Evolutionary conservation across 106 monocot genomes (phyloP).

Genomic region (Iris macrosiphon): DNA sequence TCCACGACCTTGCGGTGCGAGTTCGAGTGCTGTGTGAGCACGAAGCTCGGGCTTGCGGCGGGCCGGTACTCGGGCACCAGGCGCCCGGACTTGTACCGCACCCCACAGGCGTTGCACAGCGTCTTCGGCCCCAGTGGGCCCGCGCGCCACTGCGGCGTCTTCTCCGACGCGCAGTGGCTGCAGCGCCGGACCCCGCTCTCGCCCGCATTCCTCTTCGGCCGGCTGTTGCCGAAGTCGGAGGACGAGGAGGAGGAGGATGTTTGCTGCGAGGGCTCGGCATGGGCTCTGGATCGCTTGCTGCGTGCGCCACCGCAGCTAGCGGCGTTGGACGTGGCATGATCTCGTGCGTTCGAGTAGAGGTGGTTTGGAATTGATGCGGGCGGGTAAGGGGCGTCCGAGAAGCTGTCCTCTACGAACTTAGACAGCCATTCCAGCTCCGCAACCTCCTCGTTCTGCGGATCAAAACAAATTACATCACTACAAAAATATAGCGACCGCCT

Average conservation of each 20-base stretch:
- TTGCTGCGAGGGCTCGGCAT: slow-evolving; percentile 18
- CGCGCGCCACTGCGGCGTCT: slow-evolving; percentile 70
- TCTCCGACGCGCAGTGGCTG: slow-evolving; percentile 46
- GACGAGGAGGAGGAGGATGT: slow-evolving; percentile 10
- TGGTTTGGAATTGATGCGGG: too few relatives aligned
- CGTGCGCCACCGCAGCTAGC: slow-evolving; percentile 19
- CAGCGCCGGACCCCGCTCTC: slow-evolving; percentile 34
- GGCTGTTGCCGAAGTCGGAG: not conserved
- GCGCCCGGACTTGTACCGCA: slow-evolving; percentile 39
- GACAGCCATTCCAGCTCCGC: slow-evolving; percentile 69
- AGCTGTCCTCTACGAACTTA: slow-evolving; percentile 45
- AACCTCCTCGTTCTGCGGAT: slow-evolving; percentile 21
- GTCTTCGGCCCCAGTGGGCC: slow-evolving; percentile 71
- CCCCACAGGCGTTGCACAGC: slow-evolving; percentile 57
- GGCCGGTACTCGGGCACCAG: slow-evolving; percentile 71
- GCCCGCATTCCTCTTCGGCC: not conserved
- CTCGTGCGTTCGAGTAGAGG: not conserved
- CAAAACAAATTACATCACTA: not conserved
- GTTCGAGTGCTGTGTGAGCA: slow-evolving; percentile 47
- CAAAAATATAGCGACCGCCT: too few relatives aligned
- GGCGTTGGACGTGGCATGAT: too few relatives aligned
- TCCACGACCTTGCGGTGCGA: slow-evolving; percentile 52
- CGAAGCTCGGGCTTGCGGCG: slow-evolving; percentile 59
- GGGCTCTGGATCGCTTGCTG: slow-evolving; percentile 4
- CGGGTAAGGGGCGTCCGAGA: slow-evolving; percentile 49